Percentiles rank a stretch among this genome's conserved stretches.
Evolutionary conservation across 257 asterid genomes (phyloP).

Genomic region (Euphrasia confusa): DNA sequence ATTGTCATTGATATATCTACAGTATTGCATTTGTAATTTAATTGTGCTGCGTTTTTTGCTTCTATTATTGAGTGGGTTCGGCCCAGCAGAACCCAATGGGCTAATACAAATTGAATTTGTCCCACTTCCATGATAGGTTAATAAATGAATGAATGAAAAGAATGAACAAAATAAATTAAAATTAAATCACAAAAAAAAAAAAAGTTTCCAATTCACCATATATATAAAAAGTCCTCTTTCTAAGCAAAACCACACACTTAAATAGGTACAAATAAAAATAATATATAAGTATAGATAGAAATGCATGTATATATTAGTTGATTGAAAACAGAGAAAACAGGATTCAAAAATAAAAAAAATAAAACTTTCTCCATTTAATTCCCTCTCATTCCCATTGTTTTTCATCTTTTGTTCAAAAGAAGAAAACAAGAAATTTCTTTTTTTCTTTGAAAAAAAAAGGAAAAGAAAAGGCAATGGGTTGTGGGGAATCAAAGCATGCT

Average conservation of each 20-base stretch:
- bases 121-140: no score
- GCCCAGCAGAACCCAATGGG: no score
- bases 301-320: background rate
- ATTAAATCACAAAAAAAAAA: background rate
- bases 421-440: background rate
- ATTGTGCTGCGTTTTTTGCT: no score
- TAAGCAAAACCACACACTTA: background rate
- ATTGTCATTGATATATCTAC: no score
- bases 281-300: no score
- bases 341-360: background rate
- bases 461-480: background rate
- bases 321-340: background rate
- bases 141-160: no score
- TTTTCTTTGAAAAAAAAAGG: background rate
- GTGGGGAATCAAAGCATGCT: constrained; percentile 46
- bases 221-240: background rate
- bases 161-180: no score
- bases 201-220: background rate
- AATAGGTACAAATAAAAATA: no score
- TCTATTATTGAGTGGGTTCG: no score
- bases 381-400: constrained; percentile 12
- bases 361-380: background rate
- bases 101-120: no score
- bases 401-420: background rate
- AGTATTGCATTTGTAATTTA: no score